Conservation (phyloP, 2,329 filamentous ascomycete genomes). For the Ceratocystis cubensis region DNA sequence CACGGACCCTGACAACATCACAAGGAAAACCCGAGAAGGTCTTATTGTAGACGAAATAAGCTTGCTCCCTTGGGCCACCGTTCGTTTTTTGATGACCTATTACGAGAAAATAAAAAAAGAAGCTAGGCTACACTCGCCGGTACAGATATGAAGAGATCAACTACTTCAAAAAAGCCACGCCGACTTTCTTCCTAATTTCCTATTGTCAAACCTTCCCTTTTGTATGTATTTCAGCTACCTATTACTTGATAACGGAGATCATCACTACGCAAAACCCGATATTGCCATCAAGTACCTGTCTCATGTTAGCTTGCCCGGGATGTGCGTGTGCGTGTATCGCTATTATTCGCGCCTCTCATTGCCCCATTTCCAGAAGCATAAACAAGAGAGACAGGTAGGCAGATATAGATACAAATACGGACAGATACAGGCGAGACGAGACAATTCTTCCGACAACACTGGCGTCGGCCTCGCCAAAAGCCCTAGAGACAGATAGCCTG, state of each 20-base stretch:
- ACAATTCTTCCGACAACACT: too few relatives aligned
- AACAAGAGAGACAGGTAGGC: background rate
- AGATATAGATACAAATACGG: background rate
- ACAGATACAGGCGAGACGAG: too few relatives aligned
- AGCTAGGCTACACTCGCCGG: background rate
- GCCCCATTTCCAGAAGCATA: background rate
- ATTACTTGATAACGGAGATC: background rate
- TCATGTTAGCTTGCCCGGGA: background rate
- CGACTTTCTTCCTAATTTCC: background rate
- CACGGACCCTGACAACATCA: background rate
- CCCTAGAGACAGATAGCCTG: too few relatives aligned
- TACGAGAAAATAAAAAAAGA: too few relatives aligned
- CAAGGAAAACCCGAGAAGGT: background rate
- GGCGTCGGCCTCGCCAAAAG: too few relatives aligned
- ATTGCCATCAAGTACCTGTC: background rate
- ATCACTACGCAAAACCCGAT: background rate
- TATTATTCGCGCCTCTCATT: background rate
- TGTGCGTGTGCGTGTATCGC: background rate
- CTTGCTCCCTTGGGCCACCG: background rate
- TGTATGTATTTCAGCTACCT: background rate
- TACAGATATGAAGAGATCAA: background rate
- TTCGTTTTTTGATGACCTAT: too few relatives aligned
- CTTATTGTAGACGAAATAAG: constrained; percentile 7
- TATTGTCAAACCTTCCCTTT: background rate
- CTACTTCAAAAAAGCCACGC: background rate